phyloP scores from a whole-genome alignment of 345 rosid genomes.

The Psidium guajava region DNA sequence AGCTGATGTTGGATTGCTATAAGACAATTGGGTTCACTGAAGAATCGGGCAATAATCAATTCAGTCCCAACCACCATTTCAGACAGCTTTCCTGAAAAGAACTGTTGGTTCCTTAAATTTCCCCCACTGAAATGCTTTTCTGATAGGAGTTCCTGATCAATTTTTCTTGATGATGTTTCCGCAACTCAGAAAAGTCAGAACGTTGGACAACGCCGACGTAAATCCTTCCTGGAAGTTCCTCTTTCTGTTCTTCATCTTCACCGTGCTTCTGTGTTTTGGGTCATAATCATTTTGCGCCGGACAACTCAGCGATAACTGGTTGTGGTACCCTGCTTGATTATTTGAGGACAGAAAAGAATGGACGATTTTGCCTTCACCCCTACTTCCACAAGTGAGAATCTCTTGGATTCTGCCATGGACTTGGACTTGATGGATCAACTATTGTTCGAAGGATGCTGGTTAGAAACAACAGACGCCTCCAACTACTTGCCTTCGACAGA shows the following conservation, averaged over 20 bases:
- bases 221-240: conserved; percentile 59
- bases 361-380: conserved; percentile 41
- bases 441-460: conserved; percentile 73
- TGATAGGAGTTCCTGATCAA: conserved; percentile 46
- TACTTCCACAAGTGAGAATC: conserved; percentile 25
- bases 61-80: conserved; percentile 2
- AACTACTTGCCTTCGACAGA: conserved; percentile 22
- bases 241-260: conserved; percentile 51
- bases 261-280: conserved; percentile 35
- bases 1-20: not conserved
- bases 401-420: conserved; percentile 55
- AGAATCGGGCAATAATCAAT: not conserved
- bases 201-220: conserved; percentile 26
- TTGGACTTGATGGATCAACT: conserved; percentile 85
- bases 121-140: conserved; percentile 58
- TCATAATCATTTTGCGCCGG: conserved; percentile 14
- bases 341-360: conserved; percentile 18
- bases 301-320: not conserved
- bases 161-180: conserved; percentile 59
- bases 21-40: not conserved
- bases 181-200: conserved; percentile 47
- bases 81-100: not conserved
- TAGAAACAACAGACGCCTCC: conserved; percentile 46
- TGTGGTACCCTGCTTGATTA: not conserved
- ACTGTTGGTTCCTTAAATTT: conserved; percentile 18